Percentiles rank a stretch among this genome's conserved stretches.
These are phyloP conservation scores for Irpex rosettiformis DNA, from an alignment of 1,284 basidiomycete genomes.

Conservation along the genomic window DNA sequence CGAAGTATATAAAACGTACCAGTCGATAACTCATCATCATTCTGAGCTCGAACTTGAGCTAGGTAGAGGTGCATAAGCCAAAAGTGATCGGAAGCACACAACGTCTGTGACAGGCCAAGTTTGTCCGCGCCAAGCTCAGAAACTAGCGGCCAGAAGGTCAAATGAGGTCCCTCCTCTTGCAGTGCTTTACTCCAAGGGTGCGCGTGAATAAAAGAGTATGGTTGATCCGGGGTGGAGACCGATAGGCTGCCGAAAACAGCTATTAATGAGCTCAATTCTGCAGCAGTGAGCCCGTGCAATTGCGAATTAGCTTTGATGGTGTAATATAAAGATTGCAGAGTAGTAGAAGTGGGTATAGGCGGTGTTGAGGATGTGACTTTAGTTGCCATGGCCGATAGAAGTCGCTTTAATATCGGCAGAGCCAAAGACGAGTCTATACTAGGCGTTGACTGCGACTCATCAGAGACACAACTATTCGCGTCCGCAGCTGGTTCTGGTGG, in stretches of 20 bases:
- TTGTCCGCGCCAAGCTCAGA: conserved; percentile 28
- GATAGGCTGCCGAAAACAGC: conserved; percentile 43
- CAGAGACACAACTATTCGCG: not conserved
- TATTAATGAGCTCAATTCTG: conserved; percentile 35
- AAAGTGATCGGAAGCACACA: conserved; percentile 35
- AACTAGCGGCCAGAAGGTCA: conserved; percentile 34
- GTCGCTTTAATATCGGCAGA: conserved; percentile 10
- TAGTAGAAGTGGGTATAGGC: conserved; percentile 24
- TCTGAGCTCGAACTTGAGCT: conserved; percentile 11
- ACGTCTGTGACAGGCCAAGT: conserved; percentile 16
- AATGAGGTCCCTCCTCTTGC: conserved; percentile 2
- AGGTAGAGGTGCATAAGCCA: conserved; percentile 39
- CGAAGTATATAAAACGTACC: conserved; percentile 14
- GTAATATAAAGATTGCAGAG: conserved; percentile 35
- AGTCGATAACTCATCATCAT: not conserved
- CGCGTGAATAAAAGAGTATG: conserved; percentile 18
- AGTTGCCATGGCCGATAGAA: not conserved
- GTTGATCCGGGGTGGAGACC: conserved; percentile 18
- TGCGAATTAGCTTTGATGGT: conserved; percentile 24
- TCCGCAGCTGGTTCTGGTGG: no score
- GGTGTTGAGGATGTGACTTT: conserved; percentile 19
- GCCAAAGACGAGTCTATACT: not conserved
- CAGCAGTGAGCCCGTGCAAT: conserved; percentile 25
- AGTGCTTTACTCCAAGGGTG: conserved; percentile 26
- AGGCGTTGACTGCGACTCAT: not conserved